Percentiles rank a stretch among this genome's conserved stretches.
Conservation (phyloP, 1,284 basidiomycete genomes). For the Ceratobasidium theobromae region DNA sequence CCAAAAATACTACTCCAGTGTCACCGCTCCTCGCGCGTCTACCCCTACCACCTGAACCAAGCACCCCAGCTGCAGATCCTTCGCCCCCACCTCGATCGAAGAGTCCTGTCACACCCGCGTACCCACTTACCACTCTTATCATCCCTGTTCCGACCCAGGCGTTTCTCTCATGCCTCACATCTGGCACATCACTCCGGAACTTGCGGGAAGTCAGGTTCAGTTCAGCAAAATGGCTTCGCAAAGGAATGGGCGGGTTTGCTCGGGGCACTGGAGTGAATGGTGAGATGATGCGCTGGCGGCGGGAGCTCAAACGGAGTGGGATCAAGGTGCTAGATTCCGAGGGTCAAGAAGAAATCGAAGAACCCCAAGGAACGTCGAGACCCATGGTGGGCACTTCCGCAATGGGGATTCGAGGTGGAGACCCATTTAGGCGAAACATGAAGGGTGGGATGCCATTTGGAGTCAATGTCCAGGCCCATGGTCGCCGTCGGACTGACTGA, state of each 20-base stretch:
- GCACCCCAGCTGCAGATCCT: constrained; percentile 40
- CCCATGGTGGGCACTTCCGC: background rate
- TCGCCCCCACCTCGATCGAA: constrained; percentile 39
- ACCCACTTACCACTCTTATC: constrained; percentile 64
- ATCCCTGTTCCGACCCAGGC: constrained; percentile 65
- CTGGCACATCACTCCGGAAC: constrained; percentile 54
- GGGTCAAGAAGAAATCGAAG: constrained; percentile 34
- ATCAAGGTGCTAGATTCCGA: constrained; percentile 66
- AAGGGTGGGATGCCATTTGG: background rate
- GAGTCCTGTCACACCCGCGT: constrained; percentile 35
- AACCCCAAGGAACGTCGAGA: background rate
- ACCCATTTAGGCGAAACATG: background rate
- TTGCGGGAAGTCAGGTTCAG: constrained; percentile 57
- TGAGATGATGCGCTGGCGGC: constrained; percentile 70
- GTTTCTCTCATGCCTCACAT: constrained; percentile 58
- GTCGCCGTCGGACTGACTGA: background rate
- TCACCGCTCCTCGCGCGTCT: constrained; percentile 45
- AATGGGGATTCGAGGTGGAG: background rate
- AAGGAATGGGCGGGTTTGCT: constrained; percentile 62
- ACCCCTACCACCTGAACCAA: constrained; percentile 39
- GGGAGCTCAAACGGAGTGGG: constrained; percentile 55
- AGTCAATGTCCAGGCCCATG: background rate
- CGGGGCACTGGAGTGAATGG: constrained; percentile 73
- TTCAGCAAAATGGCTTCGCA: constrained; percentile 56
- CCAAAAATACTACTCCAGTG: background rate